Evolutionary conservation across 2,329 filamentous ascomycete genomes (phyloP).

Genomic region (Stagonosporopsis chrysanthemi): DNA sequence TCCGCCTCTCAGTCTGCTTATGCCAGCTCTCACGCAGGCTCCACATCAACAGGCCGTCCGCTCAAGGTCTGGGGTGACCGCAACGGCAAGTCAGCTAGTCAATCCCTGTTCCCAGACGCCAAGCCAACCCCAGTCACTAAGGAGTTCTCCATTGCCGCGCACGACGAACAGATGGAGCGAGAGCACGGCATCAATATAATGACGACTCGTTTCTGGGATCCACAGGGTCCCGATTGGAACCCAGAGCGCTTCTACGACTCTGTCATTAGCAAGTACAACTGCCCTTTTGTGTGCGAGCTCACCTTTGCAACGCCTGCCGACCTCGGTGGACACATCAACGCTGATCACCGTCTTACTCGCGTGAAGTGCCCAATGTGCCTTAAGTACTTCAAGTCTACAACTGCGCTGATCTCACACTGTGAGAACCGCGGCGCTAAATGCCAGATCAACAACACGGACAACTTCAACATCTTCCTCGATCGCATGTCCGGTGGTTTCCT

Average conservation of each 20-base stretch:
- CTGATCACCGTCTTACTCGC: constrained; percentile 44
- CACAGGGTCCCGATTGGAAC: constrained; percentile 58
- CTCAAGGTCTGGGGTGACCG: constrained; percentile 34
- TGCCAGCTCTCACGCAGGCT: neutral
- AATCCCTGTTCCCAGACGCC: constrained; percentile 47
- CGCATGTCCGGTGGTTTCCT: constrained; percentile 55
- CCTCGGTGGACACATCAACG: constrained; percentile 48
- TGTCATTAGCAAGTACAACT: constrained; percentile 58
- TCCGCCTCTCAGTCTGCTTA: neutral
- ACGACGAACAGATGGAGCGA: constrained; percentile 37
- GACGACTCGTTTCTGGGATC: constrained; percentile 57
- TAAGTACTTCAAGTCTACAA: constrained; percentile 50
- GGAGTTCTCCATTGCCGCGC: constrained; percentile 40
- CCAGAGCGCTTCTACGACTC: constrained; percentile 57
- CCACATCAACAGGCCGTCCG: constrained; percentile 17
- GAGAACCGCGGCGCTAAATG: constrained; percentile 45
- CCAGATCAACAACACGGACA: constrained; percentile 45
- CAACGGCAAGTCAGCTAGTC: constrained; percentile 31
- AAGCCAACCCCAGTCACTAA: constrained; percentile 37
- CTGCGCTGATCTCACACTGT: constrained; percentile 51
- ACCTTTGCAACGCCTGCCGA: constrained; percentile 36
- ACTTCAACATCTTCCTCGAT: constrained; percentile 49
- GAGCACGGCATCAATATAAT: constrained; percentile 50
- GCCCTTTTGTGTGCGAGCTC: constrained; percentile 63
- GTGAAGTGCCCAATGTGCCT: constrained; percentile 52